These are phyloP conservation scores for Verbena officinalis DNA, from an alignment of 257 asterid species.

Conservation along the genomic window DNA sequence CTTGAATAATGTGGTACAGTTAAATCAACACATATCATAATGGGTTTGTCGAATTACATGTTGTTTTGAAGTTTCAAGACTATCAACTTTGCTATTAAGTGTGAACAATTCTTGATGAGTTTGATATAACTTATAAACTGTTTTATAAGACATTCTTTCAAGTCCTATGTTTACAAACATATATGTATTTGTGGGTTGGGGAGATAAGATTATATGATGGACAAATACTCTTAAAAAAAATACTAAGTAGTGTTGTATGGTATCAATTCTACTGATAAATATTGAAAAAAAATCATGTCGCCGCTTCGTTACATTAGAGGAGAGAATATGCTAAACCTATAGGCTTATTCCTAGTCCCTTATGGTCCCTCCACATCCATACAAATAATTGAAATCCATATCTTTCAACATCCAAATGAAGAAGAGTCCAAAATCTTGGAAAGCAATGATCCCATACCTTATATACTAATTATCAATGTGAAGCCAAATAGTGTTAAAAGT, in stretches of 20 bases:
- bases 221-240: too few species aligned
- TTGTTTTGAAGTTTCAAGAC: not conserved
- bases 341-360: slow-evolving; percentile 21
- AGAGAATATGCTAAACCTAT: slow-evolving; percentile 27
- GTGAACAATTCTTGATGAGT: not conserved
- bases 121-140: not conserved
- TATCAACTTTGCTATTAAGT: not conserved
- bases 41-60: not conserved
- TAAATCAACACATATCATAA: not conserved
- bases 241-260: too few species aligned
- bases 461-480: not conserved
- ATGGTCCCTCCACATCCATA: slow-evolving; percentile 17
- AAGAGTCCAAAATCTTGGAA: slow-evolving; percentile 22
- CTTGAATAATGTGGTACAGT: too few species aligned
- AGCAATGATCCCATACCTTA: not conserved
- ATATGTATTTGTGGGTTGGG: not conserved
- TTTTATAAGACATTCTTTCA: too few species aligned
- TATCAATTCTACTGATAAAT: too few species aligned
- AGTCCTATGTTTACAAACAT: too few species aligned
- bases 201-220: not conserved
- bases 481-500: slow-evolving; percentile 1
- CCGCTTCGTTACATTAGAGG: too few species aligned
- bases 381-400: slow-evolving; percentile 29
- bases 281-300: not conserved
- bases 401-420: slow-evolving; percentile 26